phyloP scores from a whole-genome alignment of 1,139 yeast species.

The Hansenula anomala region DNA sequence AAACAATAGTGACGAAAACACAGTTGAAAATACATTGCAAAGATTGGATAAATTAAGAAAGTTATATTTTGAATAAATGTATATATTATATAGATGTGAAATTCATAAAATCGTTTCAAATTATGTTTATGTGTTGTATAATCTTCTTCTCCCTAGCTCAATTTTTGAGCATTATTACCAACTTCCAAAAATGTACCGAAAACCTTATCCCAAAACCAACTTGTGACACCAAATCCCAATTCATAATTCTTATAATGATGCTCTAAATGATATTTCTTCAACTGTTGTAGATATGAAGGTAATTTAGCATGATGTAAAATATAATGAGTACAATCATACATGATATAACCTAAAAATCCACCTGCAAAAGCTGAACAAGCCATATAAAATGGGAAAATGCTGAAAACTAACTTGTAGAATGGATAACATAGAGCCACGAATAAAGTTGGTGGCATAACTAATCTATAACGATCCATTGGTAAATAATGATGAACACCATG shows the following conservation, averaged over 20 bases:
- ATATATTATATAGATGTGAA: not conserved
- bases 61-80: conserved; percentile 6
- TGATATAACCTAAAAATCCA: conserved; percentile 87
- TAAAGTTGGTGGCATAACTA: conserved; percentile 94
- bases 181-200: conserved; percentile 64
- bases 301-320: conserved; percentile 81
- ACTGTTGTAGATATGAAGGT: conserved; percentile 69
- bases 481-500: conserved; percentile 97
- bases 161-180: conserved; percentile 17
- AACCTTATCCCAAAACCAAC: conserved; percentile 88
- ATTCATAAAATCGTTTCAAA: not conserved
- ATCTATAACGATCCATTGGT: conserved; percentile 92
- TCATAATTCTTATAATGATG: conserved; percentile 97
- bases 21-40: conserved; percentile 6
- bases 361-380: conserved; percentile 84
- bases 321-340: conserved; percentile 88
- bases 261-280: conserved; percentile 88
- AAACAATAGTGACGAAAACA: not conserved
- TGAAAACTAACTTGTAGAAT: conserved; percentile 54
- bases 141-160: too few relatives aligned
- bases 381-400: conserved; percentile 50
- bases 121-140: too few relatives aligned
- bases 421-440: conserved; percentile 56
- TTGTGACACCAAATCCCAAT: conserved; percentile 93
- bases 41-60: conserved; percentile 14